A percentile compares a stretch with the other conserved stretches of the same genome.
These are phyloP conservation scores for Boletus eberwhitei DNA, from an alignment of 768 basidiomycete species.

Conservation along the genomic window DNA sequence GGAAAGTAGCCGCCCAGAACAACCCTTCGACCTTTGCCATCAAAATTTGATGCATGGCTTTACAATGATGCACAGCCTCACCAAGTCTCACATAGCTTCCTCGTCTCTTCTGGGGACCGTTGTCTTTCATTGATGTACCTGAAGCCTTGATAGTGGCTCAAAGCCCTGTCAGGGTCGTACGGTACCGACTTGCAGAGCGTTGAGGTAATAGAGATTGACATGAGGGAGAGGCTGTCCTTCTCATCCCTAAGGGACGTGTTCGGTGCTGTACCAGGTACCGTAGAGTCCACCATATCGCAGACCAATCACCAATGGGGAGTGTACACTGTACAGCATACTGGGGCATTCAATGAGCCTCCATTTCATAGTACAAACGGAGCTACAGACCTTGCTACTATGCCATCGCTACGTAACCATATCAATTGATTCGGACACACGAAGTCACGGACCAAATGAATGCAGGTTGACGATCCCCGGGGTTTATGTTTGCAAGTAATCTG, in stretches of 20 bases:
- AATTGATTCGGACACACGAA: too few relatives aligned
- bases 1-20: conserved; percentile 34
- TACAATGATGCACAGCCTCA: conserved; percentile 26
- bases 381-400: too few relatives aligned
- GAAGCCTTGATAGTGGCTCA: conserved; percentile 37
- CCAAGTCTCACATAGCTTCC: conserved; percentile 42
- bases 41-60: conserved; percentile 27
- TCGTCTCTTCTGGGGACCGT: conserved; percentile 43
- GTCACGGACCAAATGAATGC: conserved; percentile 17
- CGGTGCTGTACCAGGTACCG: background rate
- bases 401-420: too few relatives aligned
- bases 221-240: background rate
- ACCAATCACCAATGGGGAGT: conserved; percentile 18
- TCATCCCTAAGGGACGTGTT: background rate
- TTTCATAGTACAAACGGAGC: too few relatives aligned
- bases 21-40: conserved; percentile 40
- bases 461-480: conserved; percentile 41
- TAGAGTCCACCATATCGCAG: background rate
- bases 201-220: too few relatives aligned
- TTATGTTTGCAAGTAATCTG: conserved; percentile 19
- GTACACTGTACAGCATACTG: conserved; percentile 47
- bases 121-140: conserved; percentile 32
- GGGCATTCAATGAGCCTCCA: too few relatives aligned
- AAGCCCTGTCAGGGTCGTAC: conserved; percentile 45
- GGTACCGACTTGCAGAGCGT: conserved; percentile 27